Evolutionary conservation across 2,329 filamentous ascomycete species (phyloP).

Genomic region (Tolypocladium paradoxum): DNA sequence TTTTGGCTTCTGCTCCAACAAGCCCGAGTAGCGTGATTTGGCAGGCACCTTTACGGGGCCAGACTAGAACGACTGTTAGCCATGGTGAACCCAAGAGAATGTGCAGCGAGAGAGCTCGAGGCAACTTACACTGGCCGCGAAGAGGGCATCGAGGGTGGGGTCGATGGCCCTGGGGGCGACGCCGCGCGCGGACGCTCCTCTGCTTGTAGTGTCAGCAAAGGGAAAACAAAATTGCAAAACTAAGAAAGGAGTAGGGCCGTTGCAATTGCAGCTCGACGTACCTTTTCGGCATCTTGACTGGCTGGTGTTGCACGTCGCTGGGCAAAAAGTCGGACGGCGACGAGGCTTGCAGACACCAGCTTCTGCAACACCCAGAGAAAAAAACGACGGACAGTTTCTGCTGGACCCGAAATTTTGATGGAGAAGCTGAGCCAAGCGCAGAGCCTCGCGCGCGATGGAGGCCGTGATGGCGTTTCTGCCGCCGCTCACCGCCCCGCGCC

Average conservation of each 20-base stretch:
- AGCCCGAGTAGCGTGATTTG: slow-evolving; percentile 32
- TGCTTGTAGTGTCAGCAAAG: slow-evolving; percentile 14
- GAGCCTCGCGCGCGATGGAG: slow-evolving; percentile 11
- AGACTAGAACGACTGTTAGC: slow-evolving; percentile 24
- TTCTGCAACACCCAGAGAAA: not conserved
- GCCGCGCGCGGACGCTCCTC: slow-evolving; percentile 25
- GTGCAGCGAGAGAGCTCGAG: not conserved
- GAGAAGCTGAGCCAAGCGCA: not conserved
- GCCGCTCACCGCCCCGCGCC: slow-evolving; percentile 15
- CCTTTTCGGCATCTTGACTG: slow-evolving; percentile 11
- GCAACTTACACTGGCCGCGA: slow-evolving; percentile 58
- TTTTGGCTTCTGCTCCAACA: slow-evolving; percentile 24
- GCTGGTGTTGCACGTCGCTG: not conserved
- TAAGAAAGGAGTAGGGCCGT: not conserved
- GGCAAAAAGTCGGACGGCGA: not conserved
- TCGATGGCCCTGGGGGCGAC: slow-evolving; percentile 49
- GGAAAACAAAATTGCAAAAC: not conserved
- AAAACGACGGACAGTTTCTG: slow-evolving; percentile 1
- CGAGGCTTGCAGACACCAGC: not conserved
- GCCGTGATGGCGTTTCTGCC: slow-evolving; percentile 19
- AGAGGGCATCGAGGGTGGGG: slow-evolving; percentile 58
- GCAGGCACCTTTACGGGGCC: slow-evolving; percentile 38
- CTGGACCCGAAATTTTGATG: slow-evolving; percentile 1
- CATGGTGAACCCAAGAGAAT: not conserved
- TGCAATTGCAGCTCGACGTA: slow-evolving; percentile 6